Evolutionary conservation across 345 rosid genomes (phyloP).

Genomic region (Eucalyptus polyanthemos): DNA sequence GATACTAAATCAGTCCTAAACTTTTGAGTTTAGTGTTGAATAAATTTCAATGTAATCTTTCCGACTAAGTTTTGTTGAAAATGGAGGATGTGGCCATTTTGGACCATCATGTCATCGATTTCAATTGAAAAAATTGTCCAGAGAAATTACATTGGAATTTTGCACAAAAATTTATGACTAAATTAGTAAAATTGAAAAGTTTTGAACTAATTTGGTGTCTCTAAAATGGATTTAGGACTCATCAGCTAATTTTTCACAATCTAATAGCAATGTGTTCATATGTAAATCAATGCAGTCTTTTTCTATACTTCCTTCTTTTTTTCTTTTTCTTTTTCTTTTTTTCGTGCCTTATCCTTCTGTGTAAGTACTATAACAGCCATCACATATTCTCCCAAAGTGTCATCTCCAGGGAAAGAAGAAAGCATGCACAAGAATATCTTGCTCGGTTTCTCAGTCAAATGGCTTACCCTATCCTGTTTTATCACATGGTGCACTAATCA

Average conservation of each 20-base stretch:
- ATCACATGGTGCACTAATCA: not conserved
- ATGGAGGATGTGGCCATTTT: rapidly evolving
- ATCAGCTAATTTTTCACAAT: rapidly evolving
- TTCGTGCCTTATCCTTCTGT: not conserved
- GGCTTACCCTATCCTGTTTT: not conserved
- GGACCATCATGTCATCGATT: not conserved
- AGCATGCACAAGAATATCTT: not conserved
- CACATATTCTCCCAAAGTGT: not conserved
- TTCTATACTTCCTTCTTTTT: too few species aligned
- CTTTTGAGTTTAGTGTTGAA: rapidly evolving
- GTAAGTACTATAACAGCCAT: not conserved
- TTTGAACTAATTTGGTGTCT: not conserved
- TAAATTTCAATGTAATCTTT: not conserved
- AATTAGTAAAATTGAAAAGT: not conserved
- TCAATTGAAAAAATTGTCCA: not conserved
- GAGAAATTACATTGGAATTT: not conserved
- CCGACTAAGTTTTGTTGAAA: rapidly evolving
- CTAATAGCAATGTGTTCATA: rapidly evolving
- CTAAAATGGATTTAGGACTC: not conserved
- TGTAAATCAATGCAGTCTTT: not conserved
- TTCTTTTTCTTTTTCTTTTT: too few species aligned
- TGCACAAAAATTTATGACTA: rapidly evolving
- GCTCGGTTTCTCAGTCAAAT: not conserved
- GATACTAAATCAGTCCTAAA: rapidly evolving
- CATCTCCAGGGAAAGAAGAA: not conserved